Base-by-base conservation (phyloP, 2,329 filamentous ascomycete species). In the Cephalotrichum gorgonifer region DNA sequence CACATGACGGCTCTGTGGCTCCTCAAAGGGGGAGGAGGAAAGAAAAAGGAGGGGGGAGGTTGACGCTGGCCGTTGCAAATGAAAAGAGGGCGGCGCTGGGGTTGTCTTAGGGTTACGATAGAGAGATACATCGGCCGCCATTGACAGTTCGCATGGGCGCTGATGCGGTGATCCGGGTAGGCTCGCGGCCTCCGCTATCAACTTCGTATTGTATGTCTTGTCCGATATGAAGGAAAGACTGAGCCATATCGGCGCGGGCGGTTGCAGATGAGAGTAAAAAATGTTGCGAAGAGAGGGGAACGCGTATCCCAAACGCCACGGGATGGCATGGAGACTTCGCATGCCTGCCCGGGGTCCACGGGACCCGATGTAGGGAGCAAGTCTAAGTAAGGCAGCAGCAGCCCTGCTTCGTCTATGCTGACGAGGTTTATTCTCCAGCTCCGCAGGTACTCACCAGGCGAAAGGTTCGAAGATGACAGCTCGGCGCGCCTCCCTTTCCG, bases 1-100 rank as follows among this genome's bases (percentile, higher is more conserved):
- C 47, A 43, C 38, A 48, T 43, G 38, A 43, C 26, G 17, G 26
- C 12, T 28, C 46, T 43, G 38, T 43, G 46, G 39, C 23, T 48
- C 25, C 26, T 17, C 27, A 11, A 17, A 39, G 20, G 33, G 20
- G 33, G 28, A 31, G n/a, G n/a, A n/a, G n/a, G n/a, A n/a, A n/a
- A n/a, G n/a, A n/a, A n/a, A n/a, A n/a, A n/a, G 35, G 35, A 20
- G 22, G n/a, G 15, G 12, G 20, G 17, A 39, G 17, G n/a, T 20
- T 11, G 4, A 20, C 17, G 2, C 35, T 20, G 33, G 33, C 12
- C 6, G n/a, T 14, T 17, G 17, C 35, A 20, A 39, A 20, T 39
- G 35, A 39, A n/a, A 20, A 20, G 35, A n/a, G 35, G 33, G 35
- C n/a, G n/a, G n/a, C 35, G 17, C 35, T 15, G 12, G 35, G 22